phyloP scores from a whole-genome alignment of 176 grass and related monocot genomes.

The Dendrocalamus sinicus region DNA sequence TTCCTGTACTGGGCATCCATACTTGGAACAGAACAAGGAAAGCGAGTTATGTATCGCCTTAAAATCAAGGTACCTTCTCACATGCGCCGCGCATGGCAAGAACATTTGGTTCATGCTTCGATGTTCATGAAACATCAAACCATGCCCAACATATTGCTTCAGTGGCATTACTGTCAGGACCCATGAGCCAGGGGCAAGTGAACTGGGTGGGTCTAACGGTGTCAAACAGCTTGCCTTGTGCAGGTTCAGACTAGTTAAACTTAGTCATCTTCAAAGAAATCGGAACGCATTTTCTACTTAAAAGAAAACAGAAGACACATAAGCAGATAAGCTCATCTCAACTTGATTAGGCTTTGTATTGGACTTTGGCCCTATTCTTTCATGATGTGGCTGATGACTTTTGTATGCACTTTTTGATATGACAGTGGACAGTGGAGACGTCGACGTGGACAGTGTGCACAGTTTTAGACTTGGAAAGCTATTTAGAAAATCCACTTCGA shows the following conservation, averaged over 20 bases:
- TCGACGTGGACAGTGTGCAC: fast-evolving
- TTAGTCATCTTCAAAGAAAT: neutral
- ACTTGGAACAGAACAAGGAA: conserved; percentile 5
- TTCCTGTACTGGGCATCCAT: conserved; percentile 35
- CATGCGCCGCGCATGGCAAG: conserved; percentile 36
- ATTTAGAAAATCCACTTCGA: no score
- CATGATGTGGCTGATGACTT: no score
- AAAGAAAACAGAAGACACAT: neutral
- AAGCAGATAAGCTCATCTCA: neutral
- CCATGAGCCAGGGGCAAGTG: neutral
- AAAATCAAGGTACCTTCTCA: conserved; percentile 37
- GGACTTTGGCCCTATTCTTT: neutral
- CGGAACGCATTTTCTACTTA: neutral
- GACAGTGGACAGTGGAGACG: no score
- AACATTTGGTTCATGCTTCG: neutral
- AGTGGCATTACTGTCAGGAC: neutral
- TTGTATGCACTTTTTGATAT: no score
- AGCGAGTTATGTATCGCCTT: conserved; percentile 20
- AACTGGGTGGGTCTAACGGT: neutral
- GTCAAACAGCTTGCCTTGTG: neutral
- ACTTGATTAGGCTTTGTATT: neutral
- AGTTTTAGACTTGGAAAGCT: no score
- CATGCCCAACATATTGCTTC: neutral
- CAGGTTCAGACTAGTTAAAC: neutral
- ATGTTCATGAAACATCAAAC: neutral